Evolutionary conservation across 306 rosid genomes (phyloP).

Genomic region (Biancaea sappan): DNA sequence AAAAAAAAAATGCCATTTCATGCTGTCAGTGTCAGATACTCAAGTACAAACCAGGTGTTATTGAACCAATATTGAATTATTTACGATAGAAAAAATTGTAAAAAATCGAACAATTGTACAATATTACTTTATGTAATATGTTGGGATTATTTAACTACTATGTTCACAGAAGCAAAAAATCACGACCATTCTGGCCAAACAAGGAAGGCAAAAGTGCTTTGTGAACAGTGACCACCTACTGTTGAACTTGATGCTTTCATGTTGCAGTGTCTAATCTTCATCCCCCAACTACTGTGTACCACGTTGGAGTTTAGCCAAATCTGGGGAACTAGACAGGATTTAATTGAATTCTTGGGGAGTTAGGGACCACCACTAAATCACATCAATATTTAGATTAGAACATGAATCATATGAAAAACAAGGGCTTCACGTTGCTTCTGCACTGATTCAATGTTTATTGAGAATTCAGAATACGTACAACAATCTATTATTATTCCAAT

Average conservation of each 20-base stretch:
- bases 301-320: no score
- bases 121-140: no score
- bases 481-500: slow-evolving; percentile 9
- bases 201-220: neutral
- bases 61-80: no score
- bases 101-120: no score
- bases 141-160: no score
- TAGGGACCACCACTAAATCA: slow-evolving; percentile 23
- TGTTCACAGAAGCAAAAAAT: neutral
- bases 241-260: neutral
- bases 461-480: slow-evolving; percentile 26
- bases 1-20: slow-evolving; percentile 1
- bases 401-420: neutral
- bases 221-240: neutral
- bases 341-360: no score
- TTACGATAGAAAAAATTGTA: no score
- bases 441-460: slow-evolving; percentile 13
- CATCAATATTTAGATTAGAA: slow-evolving; percentile 6
- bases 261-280: slow-evolving; percentile 1
- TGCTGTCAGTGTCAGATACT: slow-evolving; percentile 9
- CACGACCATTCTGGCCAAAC: slow-evolving; percentile 1
- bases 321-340: no score
- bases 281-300: neutral
- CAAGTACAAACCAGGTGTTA: slow-evolving; percentile 7
- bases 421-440: neutral